A percentile compares a stretch with the other conserved stretches of the same genome.
These are phyloP conservation scores for Parafenestella ontariensis DNA, from an alignment of 2,329 filamentous ascomycete genomes.

Conservation along the genomic window DNA sequence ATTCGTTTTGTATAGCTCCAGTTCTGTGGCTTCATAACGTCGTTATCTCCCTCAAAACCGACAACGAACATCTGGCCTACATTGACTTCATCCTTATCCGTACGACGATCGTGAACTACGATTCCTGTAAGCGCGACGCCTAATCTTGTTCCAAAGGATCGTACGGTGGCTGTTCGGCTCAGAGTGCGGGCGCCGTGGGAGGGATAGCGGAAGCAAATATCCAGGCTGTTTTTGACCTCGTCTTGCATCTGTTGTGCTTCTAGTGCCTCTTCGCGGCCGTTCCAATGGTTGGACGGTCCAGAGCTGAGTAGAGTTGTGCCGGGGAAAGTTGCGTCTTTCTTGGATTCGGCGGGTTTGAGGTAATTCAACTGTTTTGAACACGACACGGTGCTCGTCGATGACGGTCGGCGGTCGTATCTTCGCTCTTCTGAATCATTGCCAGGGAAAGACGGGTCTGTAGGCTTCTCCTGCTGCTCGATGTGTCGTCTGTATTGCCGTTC, in stretches of 20 bases:
- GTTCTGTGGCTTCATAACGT: conserved; percentile 49
- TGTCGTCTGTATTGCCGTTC: conserved; percentile 13
- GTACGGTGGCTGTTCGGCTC: conserved; percentile 29
- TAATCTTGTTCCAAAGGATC: conserved; percentile 41
- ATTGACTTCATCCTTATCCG: conserved; percentile 40
- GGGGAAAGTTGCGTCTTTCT: not conserved
- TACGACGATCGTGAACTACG: conserved; percentile 43
- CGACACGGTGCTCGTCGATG: not conserved
- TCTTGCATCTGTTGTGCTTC: conserved; percentile 1
- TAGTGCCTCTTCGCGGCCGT: not conserved
- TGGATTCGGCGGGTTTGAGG: not conserved
- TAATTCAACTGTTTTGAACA: not conserved
- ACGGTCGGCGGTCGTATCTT: not conserved
- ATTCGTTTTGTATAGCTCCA: conserved; percentile 41
- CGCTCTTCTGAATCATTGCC: not conserved
- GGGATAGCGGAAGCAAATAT: not conserved
- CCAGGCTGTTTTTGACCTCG: not conserved
- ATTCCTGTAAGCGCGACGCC: conserved; percentile 47
- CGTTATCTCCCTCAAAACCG: conserved; percentile 45
- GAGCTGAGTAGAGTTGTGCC: not conserved
- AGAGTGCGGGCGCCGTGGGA: not conserved
- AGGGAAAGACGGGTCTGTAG: not conserved
- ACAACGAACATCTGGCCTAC: conserved; percentile 50
- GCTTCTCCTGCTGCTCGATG: conserved; percentile 4
- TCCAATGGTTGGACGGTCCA: not conserved